These are phyloP conservation scores for Pythium myriotylum DNA, from an alignment of 352 stramenopile genomes.

Conservation along the genomic window DNA sequence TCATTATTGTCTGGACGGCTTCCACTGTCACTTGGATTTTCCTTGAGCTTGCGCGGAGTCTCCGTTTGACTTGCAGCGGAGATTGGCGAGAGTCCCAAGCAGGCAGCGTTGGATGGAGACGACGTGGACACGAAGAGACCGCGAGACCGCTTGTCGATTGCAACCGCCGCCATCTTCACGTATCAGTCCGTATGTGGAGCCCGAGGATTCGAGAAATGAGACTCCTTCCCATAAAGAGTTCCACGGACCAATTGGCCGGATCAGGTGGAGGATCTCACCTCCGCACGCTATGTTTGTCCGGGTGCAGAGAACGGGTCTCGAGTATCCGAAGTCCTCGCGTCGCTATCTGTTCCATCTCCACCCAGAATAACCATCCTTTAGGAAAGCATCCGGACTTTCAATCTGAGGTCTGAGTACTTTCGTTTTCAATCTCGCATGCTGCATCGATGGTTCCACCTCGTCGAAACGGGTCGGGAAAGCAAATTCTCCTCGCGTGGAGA, in stretches of 20 bases:
- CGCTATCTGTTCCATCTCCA: constrained; percentile 4
- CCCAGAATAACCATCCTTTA: constrained; percentile 3
- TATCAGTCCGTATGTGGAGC: background rate
- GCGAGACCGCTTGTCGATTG: constrained; percentile 6
- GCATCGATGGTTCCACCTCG: constrained; percentile 26
- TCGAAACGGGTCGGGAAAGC: constrained; percentile 51
- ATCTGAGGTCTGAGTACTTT: background rate
- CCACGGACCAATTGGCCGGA: background rate
- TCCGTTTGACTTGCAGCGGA: constrained; percentile 18
- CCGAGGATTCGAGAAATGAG: constrained; percentile 8
- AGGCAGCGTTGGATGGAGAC: constrained; percentile 9
- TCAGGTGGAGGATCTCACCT: constrained; percentile 5
- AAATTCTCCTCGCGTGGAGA: constrained; percentile 54
- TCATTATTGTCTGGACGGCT: constrained; percentile 6
- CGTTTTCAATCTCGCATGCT: constrained; percentile 18
- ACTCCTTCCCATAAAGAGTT: background rate
- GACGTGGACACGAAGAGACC: constrained; percentile 14
- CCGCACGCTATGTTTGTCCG: constrained; percentile 15
- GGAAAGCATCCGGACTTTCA: background rate
- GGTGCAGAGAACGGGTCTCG: background rate
- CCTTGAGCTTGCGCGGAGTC: constrained; percentile 20
- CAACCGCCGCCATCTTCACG: constrained; percentile 9
- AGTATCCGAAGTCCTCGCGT: constrained; percentile 13
- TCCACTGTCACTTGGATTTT: background rate
- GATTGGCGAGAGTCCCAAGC: constrained; percentile 10